A percentile compares a stretch with the other conserved stretches of the same genome.
phyloP scores from a whole-genome alignment of 805 yeast genomes.

The Dipodascopsis tothii region DNA sequence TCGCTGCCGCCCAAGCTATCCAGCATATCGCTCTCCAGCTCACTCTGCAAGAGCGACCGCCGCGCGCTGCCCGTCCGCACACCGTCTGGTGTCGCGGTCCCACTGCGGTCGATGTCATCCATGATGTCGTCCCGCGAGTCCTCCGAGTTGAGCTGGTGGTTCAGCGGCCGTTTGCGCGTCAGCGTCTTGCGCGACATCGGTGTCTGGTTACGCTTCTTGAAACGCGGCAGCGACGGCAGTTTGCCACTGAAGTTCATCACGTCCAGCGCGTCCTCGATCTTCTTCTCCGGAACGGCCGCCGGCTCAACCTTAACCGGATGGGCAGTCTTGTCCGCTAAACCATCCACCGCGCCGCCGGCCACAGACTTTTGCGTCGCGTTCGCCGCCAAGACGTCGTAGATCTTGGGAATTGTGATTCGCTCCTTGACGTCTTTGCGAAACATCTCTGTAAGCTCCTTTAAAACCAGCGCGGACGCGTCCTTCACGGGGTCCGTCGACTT shows the following conservation, averaged over 20 bases:
- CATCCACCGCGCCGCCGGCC: background rate
- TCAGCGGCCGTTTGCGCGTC: conserved; percentile 26
- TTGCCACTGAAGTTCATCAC: conserved; percentile 2
- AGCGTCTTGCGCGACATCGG: conserved; percentile 1
- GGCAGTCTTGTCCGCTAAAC: background rate
- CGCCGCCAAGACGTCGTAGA: conserved; percentile 52
- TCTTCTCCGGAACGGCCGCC: background rate
- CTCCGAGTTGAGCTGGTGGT: conserved; percentile 26
- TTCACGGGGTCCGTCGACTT: conserved; percentile 39
- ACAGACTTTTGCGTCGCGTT: background rate
- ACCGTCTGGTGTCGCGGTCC: background rate
- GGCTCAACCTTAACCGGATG: background rate
- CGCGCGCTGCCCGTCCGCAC: conserved; percentile 1
- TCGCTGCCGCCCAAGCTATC: background rate
- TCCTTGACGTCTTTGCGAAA: conserved; percentile 66
- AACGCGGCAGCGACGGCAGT: conserved; percentile 28
- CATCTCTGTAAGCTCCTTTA: conserved; percentile 57
- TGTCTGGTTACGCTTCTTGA: conserved; percentile 21
- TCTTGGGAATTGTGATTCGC: conserved; percentile 60
- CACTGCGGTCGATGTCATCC: background rate
- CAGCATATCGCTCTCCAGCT: conserved; percentile 1
- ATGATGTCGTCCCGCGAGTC: background rate
- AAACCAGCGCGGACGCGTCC: conserved; percentile 51
- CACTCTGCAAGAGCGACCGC: conserved; percentile 1
- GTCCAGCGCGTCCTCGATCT: background rate